phyloP scores from a whole-genome alignment of 345 rosid genomes.

The Eucalyptus decipiens region DNA sequence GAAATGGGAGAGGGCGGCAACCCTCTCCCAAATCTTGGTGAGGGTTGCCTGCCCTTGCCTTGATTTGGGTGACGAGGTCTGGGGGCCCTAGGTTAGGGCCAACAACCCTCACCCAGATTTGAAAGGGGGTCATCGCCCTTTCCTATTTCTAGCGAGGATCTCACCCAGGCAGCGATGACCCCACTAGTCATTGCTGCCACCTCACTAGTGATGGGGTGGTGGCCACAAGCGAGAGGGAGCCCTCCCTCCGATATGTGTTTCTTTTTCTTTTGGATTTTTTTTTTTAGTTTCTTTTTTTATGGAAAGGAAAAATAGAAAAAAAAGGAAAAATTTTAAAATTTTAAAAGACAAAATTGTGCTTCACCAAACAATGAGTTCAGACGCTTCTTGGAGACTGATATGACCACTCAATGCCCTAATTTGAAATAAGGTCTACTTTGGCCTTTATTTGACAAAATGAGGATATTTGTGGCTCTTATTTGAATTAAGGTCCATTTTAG shows the following conservation, averaged over 20 bases:
- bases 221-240: too few relatives aligned
- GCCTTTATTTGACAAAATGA: too few relatives aligned
- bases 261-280: too few relatives aligned
- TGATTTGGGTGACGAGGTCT: fast-evolving
- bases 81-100: fast-evolving
- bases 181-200: fast-evolving
- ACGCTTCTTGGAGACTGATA: fast-evolving
- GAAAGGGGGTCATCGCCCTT: too few relatives aligned
- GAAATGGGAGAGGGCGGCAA: fast-evolving
- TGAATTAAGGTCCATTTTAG: too few relatives aligned
- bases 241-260: too few relatives aligned
- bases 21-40: fast-evolving
- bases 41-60: not conserved
- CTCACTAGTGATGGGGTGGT: fast-evolving
- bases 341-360: fast-evolving
- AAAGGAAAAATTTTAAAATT: fast-evolving
- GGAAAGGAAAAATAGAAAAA: too few relatives aligned
- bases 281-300: too few relatives aligned
- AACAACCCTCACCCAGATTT: fast-evolving
- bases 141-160: fast-evolving
- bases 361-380: too few relatives aligned
- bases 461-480: fast-evolving
- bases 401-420: too few relatives aligned
- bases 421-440: too few relatives aligned
- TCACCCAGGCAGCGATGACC: too few relatives aligned